phyloP scores from a whole-genome alignment of 495 filamentous ascomycete species.

The Mycothermus thermophilus region DNA sequence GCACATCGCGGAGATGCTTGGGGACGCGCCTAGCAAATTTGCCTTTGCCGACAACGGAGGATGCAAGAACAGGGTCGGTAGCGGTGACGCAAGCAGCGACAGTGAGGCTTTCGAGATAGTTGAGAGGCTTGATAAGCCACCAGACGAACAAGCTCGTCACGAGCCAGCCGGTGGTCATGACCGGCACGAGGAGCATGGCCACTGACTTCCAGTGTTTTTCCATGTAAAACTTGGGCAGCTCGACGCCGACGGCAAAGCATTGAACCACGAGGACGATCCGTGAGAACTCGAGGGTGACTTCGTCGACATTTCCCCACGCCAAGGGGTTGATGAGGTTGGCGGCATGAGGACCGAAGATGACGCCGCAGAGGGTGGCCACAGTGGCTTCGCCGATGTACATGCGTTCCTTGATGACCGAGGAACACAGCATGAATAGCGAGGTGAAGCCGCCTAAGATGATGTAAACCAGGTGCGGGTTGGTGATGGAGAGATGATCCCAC shows the following conservation, averaged over 20 bases:
- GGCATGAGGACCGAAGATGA: conserved; percentile 94
- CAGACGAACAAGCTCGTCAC: conserved; percentile 90
- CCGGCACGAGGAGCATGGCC: conserved; percentile 71
- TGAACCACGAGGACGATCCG: conserved; percentile 96
- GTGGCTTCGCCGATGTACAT: conserved; percentile 98
- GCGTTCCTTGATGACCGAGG: conserved; percentile 93
- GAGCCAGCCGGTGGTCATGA: conserved; percentile 97
- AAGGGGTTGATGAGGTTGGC: conserved; percentile 78
- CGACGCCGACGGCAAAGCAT: conserved; percentile 98
- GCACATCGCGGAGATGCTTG: conserved; percentile 86
- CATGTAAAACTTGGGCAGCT: conserved; percentile 96
- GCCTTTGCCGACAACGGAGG: conserved; percentile 95
- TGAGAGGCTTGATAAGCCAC: conserved; percentile 76
- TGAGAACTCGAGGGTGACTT: conserved; percentile 92
- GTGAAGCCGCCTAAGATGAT: conserved; percentile 98
- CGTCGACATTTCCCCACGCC: conserved; percentile 85
- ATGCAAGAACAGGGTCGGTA: conserved; percentile 93
- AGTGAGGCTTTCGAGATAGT: conserved; percentile 77
- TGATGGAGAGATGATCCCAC: conserved; percentile 86
- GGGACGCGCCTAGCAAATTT: conserved; percentile 97
- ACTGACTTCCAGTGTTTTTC: conserved; percentile 96
- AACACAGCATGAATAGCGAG: conserved; percentile 95
- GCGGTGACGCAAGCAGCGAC: conserved; percentile 91
- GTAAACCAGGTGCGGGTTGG: conserved; percentile 93
- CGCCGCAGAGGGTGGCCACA: conserved; percentile 85